Evolutionary conservation across 1,139 yeast genomes (phyloP).

Genomic region (Protomyces lactucae-debilis): DNA sequence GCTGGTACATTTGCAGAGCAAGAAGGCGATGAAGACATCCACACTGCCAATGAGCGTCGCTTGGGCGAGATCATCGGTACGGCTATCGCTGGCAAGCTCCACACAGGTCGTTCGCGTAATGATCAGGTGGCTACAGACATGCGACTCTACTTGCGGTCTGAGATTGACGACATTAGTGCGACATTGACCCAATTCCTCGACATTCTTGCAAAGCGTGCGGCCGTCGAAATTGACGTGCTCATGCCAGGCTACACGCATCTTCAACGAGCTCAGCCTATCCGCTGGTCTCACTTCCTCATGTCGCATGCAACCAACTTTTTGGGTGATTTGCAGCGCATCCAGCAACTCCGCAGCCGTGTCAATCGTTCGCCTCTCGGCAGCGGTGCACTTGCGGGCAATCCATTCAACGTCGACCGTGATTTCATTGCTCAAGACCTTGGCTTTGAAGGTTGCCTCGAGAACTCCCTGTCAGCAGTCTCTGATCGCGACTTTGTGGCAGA

Average conservation of each 20-base stretch:
- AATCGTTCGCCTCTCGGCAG: conserved; percentile 90
- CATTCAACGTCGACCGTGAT: conserved; percentile 95
- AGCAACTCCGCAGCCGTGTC: conserved; percentile 73
- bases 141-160: conserved; percentile 87
- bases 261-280: conserved; percentile 97
- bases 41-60: conserved; percentile 97
- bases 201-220: conserved; percentile 70
- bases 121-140: conserved; percentile 98
- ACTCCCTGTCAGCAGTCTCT: conserved; percentile 88
- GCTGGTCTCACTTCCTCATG: conserved; percentile 98
- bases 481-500: conserved; percentile 98
- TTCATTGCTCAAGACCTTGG: conserved; percentile 73
- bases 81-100: conserved; percentile 92
- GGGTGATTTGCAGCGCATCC: conserved; percentile 79
- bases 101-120: conserved; percentile 96
- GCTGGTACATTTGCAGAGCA: conserved; percentile 68
- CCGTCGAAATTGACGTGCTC: conserved; percentile 75
- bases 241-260: conserved; percentile 99
- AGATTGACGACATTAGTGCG: conserved; percentile 55
- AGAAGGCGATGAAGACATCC: conserved; percentile 95
- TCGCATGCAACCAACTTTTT: conserved; percentile 92
- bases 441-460: conserved; percentile 81
- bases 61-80: conserved; percentile 93
- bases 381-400: conserved; percentile 98
- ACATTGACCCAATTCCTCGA: conserved; percentile 48